Evolutionary conservation across 164 flowering plant genomes (phyloP), one percentile per base, ranked within the genome.

Genomic region (Kalanchoe fedtschenkoi): DNA sequence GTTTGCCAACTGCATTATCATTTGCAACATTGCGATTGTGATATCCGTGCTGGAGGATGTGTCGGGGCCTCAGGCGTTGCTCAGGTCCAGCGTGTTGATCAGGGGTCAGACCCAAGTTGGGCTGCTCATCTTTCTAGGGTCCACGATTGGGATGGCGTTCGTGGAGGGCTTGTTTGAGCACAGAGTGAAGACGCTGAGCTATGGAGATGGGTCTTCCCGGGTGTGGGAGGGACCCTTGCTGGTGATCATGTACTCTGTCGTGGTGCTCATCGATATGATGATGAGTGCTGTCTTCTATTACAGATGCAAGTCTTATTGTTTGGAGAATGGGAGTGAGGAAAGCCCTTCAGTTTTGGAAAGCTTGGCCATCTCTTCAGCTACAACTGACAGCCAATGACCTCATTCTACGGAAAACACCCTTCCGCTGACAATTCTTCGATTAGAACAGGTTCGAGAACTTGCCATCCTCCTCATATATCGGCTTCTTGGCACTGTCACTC

Each of bases 191-290:
- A 83, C 88, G 0, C 43, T 91, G 79, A 95, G 97, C 72, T 91
- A 95, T 72, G 99, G 99, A 69, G 99, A 95, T 74, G 97, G 97
- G 37, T 84, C 96, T 60, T 95, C 99, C 0, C 82, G 97, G 75
- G 62, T 91, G 24, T 95, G 97, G 97, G 96, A 95, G 77, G 99
- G 99, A 21, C 96, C 99, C 24, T 79, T 95, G 43, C 68, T 91
- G 81, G 97, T 95, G 65, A 34, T 95, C 11, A 83, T 95, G 97
- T 83, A 88, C 66, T 88, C 96, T 11, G 88, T 95, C 65, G 80
- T 95, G 66, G 87, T 85, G 73, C 91, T 95, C 63, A 75, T 89
- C 47, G 97, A 95, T 79, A 82, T 84, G 59, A 95, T 95, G 99
- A 95, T 85, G 95, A 89, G 83, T 70, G 80, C 90, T 11, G 97